A percentile compares a stretch with the other conserved stretches of the same genome.
Conservation (phyloP, 345 rosid genomes). For the Triadica sebifera region DNA sequence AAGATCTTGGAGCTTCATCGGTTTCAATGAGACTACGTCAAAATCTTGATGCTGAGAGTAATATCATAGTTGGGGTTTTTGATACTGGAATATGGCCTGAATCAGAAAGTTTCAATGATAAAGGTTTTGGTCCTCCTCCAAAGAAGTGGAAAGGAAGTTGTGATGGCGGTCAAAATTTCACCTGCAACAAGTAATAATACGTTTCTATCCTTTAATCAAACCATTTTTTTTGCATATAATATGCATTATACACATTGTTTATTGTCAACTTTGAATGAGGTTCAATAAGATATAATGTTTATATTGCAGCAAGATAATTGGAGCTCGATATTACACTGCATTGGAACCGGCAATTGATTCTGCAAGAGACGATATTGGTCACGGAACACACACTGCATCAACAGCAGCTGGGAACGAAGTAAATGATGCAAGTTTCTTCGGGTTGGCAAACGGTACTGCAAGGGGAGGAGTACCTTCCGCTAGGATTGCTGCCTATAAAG, state of each 20-base stretch:
- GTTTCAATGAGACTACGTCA: slow-evolving; percentile 22
- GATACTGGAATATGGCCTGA: slow-evolving; percentile 50
- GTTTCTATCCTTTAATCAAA: no score
- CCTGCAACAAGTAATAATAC: slow-evolving; percentile 49
- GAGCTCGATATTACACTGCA: slow-evolving; percentile 37
- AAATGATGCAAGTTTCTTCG: slow-evolving; percentile 35
- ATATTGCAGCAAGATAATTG: slow-evolving; percentile 37
- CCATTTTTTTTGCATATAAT: no score
- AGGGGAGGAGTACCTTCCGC: slow-evolving; percentile 64
- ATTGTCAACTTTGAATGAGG: no score
- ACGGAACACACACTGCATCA: slow-evolving; percentile 66
- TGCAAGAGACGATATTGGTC: slow-evolving; percentile 33
- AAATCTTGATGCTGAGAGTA: slow-evolving; percentile 22
- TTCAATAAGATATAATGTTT: background rate
- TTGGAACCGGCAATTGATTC: background rate
- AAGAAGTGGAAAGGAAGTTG: slow-evolving; percentile 51
- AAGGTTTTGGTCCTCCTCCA: slow-evolving; percentile 52
- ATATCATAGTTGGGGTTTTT: slow-evolving; percentile 38
- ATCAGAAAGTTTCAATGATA: slow-evolving; percentile 42
- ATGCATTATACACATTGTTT: background rate
- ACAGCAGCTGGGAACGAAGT: slow-evolving; percentile 59
- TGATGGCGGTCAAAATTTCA: slow-evolving; percentile 37
- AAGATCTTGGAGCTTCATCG: slow-evolving; percentile 61
- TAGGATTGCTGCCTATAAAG: slow-evolving; percentile 51
- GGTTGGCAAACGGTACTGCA: slow-evolving; percentile 52